Evolutionary conservation across 2,329 filamentous ascomycete genomes (phyloP).

Genomic region (Neonectria hederae): DNA sequence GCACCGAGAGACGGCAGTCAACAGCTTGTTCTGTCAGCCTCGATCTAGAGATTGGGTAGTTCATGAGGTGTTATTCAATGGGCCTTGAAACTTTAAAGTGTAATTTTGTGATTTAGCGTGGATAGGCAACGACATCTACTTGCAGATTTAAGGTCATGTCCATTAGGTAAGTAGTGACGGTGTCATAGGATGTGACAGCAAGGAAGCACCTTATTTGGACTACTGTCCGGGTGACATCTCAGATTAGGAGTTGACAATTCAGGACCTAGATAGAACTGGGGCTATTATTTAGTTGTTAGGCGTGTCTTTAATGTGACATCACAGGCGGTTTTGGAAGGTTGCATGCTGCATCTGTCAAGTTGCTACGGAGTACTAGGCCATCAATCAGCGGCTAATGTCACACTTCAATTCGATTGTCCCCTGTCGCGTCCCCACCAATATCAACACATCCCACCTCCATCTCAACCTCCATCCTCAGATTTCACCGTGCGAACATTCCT

Average conservation of each 20-base stretch:
- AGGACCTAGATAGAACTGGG: not conserved
- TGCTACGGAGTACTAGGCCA: not conserved
- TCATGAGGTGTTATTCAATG: not conserved
- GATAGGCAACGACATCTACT: slow-evolving; percentile 11
- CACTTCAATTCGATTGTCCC: slow-evolving; percentile 1
- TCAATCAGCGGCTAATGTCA: slow-evolving; percentile 1
- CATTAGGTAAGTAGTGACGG: not conserved
- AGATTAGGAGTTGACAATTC: not conserved
- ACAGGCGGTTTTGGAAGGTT: not conserved
- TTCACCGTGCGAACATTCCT: slow-evolving; percentile 14
- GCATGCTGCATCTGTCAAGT: not conserved
- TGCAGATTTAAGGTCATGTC: not conserved
- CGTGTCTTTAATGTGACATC: not conserved
- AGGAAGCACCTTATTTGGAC: not conserved
- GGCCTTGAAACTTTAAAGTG: not conserved
- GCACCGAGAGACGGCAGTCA: slow-evolving; percentile 1
- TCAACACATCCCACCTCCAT: slow-evolving; percentile 31
- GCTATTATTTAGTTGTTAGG: not conserved
- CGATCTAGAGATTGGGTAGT: not conserved
- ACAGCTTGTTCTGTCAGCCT: not conserved
- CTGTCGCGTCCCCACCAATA: slow-evolving; percentile 35
- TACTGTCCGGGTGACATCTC: not conserved
- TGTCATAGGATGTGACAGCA: not conserved
- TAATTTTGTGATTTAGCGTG: slow-evolving; percentile 25
- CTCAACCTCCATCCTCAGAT: slow-evolving; percentile 15